A percentile compares a stretch with the other conserved stretches of the same genome.
Conservation (phyloP, 73 alveolate genomes). For the Tetrahymena borealis region DNA sequence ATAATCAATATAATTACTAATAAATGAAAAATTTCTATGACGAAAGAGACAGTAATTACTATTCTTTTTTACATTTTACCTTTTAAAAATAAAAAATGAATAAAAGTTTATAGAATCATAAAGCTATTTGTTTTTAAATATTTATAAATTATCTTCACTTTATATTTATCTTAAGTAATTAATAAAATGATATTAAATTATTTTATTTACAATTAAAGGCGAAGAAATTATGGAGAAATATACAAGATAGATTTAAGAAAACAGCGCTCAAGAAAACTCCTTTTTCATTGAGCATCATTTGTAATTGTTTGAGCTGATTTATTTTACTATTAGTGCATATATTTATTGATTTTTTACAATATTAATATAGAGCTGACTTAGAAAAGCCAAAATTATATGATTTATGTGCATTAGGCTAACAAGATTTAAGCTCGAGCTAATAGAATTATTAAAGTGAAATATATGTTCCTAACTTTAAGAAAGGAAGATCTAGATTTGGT, state of each 20-base stretch:
- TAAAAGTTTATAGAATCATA: no score
- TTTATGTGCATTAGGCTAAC: not conserved
- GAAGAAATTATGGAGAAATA: not conserved
- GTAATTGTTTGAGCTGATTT: not conserved
- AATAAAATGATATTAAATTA: not conserved
- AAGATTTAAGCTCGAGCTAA: not conserved
- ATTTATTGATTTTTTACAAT: not conserved
- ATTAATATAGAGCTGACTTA: not conserved
- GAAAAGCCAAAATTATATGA: not conserved
- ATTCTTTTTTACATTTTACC: no score
- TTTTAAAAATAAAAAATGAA: no score
- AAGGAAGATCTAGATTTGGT: not conserved
- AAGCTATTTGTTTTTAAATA: no score
- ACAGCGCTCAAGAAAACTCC: not conserved
- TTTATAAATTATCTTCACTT: no score
- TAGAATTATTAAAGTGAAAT: not conserved
- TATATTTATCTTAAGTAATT: no score
- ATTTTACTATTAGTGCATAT: not conserved
- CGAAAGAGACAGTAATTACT: not conserved
- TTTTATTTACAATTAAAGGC: not conserved
- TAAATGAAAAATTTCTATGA: not conserved
- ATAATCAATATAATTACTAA: not conserved
- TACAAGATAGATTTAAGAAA: not conserved
- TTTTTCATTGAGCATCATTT: slow-evolving; percentile 1
- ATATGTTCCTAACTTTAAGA: not conserved